A percentile compares a stretch with the other conserved stretches of the same genome.
These are phyloP conservation scores for Plantago elongata DNA, from an alignment of 257 asterid species.

Conservation along the genomic window DNA sequence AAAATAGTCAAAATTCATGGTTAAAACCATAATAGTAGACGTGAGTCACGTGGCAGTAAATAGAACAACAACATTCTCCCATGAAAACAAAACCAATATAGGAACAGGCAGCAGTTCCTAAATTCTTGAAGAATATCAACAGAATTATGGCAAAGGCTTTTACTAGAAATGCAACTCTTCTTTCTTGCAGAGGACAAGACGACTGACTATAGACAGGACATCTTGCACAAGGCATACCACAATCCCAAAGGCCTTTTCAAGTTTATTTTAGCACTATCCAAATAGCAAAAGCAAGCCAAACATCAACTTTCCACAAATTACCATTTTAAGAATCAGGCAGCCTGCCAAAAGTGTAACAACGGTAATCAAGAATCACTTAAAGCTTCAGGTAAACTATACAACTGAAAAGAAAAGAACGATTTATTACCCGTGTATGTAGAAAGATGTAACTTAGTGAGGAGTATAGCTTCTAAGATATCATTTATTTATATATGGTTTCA, in stretches of 20 bases:
- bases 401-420: conserved; percentile 21
- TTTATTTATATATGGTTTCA: conserved; percentile 32
- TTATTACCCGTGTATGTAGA: conserved; percentile 49
- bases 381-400: conserved; percentile 20
- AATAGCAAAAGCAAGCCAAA: conserved; percentile 54
- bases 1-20: too few species aligned
- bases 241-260: conserved; percentile 41
- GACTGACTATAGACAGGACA: conserved; percentile 19
- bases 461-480: conserved; percentile 34
- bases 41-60: conserved; percentile 14
- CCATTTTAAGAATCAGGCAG: conserved; percentile 42
- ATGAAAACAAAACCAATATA: conserved; percentile 21
- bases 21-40: too few species aligned
- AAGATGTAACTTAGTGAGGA: conserved; percentile 20
- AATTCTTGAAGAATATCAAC: conserved; percentile 30
- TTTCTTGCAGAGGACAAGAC: conserved; percentile 30
- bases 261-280: conserved; percentile 39
- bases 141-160: conserved; percentile 22
- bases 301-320: conserved; percentile 52
- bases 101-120: conserved; percentile 27
- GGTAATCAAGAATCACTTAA: conserved; percentile 32
- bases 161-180: conserved; percentile 28
- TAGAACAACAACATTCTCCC: conserved; percentile 24
- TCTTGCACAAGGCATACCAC: conserved; percentile 34
- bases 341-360: conserved; percentile 68